Percentiles rank a stretch among this genome's conserved stretches.
Evolutionary conservation across 345 rosid genomes (phyloP).

Genomic region (Erucastrum elatum): DNA sequence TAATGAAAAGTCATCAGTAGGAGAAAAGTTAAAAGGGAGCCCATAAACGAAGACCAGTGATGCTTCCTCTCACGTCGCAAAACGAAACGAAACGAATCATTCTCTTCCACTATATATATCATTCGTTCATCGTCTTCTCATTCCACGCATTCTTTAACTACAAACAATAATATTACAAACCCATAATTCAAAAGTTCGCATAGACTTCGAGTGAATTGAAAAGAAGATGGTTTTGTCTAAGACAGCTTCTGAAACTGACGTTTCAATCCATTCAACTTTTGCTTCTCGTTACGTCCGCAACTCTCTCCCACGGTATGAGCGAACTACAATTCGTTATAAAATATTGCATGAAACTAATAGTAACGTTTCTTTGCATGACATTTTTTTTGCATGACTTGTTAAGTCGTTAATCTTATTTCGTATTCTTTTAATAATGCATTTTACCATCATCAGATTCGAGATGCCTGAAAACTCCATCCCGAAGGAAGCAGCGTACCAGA

Average conservation of each 20-base stretch:
- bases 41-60: slow-evolving; percentile 32
- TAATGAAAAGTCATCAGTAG: slow-evolving; percentile 20
- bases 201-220: background rate
- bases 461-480: slow-evolving; percentile 65
- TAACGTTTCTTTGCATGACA: background rate
- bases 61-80: slow-evolving; percentile 37
- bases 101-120: slow-evolving; percentile 32
- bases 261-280: slow-evolving; percentile 78
- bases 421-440: background rate
- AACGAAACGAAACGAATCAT: background rate
- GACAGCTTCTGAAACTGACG: slow-evolving; percentile 61
- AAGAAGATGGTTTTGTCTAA: slow-evolving; percentile 64
- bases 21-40: slow-evolving; percentile 4
- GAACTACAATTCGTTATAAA: background rate
- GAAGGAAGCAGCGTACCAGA: slow-evolving; percentile 62
- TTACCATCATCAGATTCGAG: slow-evolving; percentile 29
- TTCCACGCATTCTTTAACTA: slow-evolving; percentile 19
- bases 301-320: slow-evolving; percentile 63
- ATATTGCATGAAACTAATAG: background rate
- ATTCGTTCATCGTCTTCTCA: slow-evolving; percentile 15
- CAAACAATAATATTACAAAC: slow-evolving; percentile 9
- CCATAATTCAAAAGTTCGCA: background rate
- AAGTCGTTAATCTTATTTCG: background rate
- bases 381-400: background rate
- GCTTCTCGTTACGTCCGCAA: slow-evolving; percentile 83